Evolutionary conservation across 1,284 basidiomycete species (phyloP).

Genomic region (Leccinum solheimii): DNA sequence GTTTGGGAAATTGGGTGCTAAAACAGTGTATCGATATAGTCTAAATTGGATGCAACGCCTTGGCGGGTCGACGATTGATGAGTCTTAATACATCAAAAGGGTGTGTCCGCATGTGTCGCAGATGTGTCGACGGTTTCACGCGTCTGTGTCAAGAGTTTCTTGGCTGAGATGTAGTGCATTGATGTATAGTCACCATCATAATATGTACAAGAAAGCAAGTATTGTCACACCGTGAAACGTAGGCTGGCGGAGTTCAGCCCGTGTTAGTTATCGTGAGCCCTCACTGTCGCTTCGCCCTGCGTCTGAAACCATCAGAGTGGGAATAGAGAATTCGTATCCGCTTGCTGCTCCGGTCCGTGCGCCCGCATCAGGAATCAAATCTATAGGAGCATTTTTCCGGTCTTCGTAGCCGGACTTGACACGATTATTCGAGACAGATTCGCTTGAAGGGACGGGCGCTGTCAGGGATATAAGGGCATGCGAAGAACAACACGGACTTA

Average conservation of each 20-base stretch:
- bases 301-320: neutral
- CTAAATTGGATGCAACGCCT: neutral
- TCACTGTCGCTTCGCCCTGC: neutral
- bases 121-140: neutral
- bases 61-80: neutral
- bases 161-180: neutral
- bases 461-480: neutral
- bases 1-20: neutral
- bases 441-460: constrained; percentile 41
- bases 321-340: neutral
- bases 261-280: neutral
- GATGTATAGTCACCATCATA: neutral
- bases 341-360: constrained; percentile 39
- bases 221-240: neutral
- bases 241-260: neutral
- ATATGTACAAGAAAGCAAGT: constrained; percentile 26
- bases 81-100: neutral
- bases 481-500: constrained; percentile 34
- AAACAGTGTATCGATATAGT: constrained; percentile 2
- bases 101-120: neutral
- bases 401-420: constrained; percentile 61
- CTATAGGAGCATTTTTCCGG: constrained; percentile 46
- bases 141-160: neutral
- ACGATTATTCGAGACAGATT: constrained; percentile 51
- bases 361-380: constrained; percentile 69